phyloP scores from a whole-genome alignment of 225 moss, liverwort and hornwort species.

The Takakia lepidozioides region DNA sequence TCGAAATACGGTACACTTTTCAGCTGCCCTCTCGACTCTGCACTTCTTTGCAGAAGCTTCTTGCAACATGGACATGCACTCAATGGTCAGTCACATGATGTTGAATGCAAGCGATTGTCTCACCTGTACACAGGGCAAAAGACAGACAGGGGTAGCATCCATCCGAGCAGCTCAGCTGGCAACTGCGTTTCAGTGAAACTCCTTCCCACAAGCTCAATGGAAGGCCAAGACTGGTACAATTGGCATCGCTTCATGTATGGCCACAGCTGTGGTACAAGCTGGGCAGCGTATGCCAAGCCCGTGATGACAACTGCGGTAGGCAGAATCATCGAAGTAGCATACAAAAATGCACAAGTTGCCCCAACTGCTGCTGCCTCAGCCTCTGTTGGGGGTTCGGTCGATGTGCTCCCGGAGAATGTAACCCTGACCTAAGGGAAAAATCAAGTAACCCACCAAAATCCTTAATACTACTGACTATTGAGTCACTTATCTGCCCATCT shows the following conservation, averaged over 20 bases:
- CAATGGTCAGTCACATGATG: too few relatives aligned
- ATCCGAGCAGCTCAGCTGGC: conserved; percentile 61
- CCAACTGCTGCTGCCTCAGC: conserved; percentile 75
- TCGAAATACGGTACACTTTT: too few relatives aligned
- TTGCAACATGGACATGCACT: too few relatives aligned
- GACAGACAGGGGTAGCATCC: conserved; percentile 95
- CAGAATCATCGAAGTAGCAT: conserved; percentile 70
- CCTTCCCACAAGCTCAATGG: conserved; percentile 63
- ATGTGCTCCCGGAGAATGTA: conserved; percentile 53
- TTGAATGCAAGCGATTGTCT: conserved; percentile 2
- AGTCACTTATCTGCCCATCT: too few relatives aligned
- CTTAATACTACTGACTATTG: too few relatives aligned
- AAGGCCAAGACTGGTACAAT: conserved; percentile 63
- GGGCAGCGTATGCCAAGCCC: conserved; percentile 81
- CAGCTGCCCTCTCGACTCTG: too few relatives aligned
- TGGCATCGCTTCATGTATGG: conserved; percentile 79
- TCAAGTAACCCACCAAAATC: too few relatives aligned
- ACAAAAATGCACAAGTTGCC: conserved; percentile 89
- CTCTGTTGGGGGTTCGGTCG: conserved; percentile 40
- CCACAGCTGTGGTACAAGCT: conserved; percentile 96
- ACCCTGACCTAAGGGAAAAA: conserved; percentile 47
- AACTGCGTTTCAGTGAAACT: conserved; percentile 45
- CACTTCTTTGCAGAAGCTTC: too few relatives aligned
- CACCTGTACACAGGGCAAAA: conserved; percentile 97
- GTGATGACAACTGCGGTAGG: conserved; percentile 55